A percentile compares a stretch with the other conserved stretches of the same genome.
Evolutionary conservation across 495 filamentous ascomycete genomes (phyloP).

Genomic region (Penicillium cinerascens): DNA sequence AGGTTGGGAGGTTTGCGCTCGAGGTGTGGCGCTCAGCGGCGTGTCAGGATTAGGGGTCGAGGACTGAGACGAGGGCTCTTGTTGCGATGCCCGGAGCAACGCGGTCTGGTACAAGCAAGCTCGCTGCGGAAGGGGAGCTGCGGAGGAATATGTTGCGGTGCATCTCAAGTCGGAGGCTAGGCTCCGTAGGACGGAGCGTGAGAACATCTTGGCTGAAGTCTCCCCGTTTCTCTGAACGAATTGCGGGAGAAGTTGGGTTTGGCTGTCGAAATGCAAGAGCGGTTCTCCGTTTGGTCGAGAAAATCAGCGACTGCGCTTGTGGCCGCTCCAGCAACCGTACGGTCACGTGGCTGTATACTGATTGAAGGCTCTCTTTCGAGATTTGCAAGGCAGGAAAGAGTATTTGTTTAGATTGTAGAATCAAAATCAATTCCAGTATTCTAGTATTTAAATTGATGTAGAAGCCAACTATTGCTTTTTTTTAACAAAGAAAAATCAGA

Average conservation of each 20-base stretch:
- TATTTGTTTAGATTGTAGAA: not conserved
- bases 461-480: too few relatives aligned
- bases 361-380: not conserved
- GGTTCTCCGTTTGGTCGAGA: conserved; percentile 24
- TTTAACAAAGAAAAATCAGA: too few relatives aligned
- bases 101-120: conserved; percentile 27
- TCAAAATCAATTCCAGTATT: not conserved
- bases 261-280: conserved; percentile 11
- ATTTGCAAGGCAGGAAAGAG: not conserved
- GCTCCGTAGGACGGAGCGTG: conserved; percentile 37
- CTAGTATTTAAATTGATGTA: too few relatives aligned
- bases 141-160: conserved; percentile 32
- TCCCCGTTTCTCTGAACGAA: conserved; percentile 6
- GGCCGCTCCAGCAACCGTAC: conserved; percentile 27
- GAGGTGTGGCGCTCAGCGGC: conserved; percentile 30
- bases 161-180: conserved; percentile 34
- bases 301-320: conserved; percentile 30
- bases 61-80: conserved; percentile 16
- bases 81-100: conserved; percentile 20
- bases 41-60: conserved; percentile 25
- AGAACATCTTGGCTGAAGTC: conserved; percentile 34
- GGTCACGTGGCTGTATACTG: conserved; percentile 21
- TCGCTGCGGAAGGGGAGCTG: conserved; percentile 35
- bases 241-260: conserved; percentile 17
- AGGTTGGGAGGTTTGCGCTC: conserved; percentile 22